A percentile compares a stretch with the other conserved stretches of the same genome.
phyloP scores from a whole-genome alignment of 2,329 filamentous ascomycete species.

The Colletotrichum sublineola region DNA sequence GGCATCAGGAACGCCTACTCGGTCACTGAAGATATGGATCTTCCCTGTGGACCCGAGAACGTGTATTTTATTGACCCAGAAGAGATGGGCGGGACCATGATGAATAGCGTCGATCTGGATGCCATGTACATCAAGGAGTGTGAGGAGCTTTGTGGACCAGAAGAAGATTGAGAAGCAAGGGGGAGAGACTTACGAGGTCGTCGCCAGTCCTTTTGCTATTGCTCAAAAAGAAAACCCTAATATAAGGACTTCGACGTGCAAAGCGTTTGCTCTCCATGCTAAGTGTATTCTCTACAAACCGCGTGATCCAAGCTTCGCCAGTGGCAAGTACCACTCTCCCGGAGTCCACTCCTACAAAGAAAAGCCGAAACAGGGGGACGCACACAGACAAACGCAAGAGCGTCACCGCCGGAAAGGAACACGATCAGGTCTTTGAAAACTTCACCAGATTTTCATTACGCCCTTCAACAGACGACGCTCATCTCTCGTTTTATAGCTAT shows the following conservation, averaged over 20 bases:
- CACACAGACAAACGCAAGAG: background rate
- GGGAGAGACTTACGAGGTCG: background rate
- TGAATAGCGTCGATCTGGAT: slow-evolving; percentile 17
- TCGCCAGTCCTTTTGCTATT: no score
- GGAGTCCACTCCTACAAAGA: no score
- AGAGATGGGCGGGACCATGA: slow-evolving; percentile 10
- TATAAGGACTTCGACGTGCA: no score
- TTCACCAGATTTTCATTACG: slow-evolving; percentile 1
- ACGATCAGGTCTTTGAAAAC: background rate
- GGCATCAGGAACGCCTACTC: background rate
- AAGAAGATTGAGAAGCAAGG: background rate
- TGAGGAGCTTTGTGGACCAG: background rate
- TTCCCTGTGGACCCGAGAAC: slow-evolving; percentile 12
- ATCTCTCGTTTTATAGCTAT: background rate
- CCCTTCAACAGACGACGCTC: background rate
- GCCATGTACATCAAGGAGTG: background rate
- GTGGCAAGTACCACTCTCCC: no score
- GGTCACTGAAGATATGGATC: background rate
- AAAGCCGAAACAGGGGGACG: background rate
- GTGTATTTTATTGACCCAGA: slow-evolving; percentile 15
- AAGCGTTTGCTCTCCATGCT: no score
- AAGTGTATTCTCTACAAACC: no score
- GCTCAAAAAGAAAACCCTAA: no score
- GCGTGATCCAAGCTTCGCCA: no score
- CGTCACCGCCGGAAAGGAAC: background rate